Evolutionary conservation across 306 rosid species (phyloP), one percentile per base, ranked within the genome.

Genomic region (Quercus alba): DNA sequence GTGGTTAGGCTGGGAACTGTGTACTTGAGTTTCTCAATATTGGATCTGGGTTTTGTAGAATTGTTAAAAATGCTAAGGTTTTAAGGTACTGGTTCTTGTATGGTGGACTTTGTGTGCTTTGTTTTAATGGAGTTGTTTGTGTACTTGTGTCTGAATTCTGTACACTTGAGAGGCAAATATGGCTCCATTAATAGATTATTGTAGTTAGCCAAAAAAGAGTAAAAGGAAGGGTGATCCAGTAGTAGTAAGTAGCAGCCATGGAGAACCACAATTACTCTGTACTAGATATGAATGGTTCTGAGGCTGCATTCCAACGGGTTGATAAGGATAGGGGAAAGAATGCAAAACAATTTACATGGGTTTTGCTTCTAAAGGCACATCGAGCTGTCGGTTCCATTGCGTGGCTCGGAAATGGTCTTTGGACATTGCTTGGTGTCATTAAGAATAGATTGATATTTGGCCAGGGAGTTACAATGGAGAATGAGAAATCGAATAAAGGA

Each of bases 241-340:
- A 61, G 90, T 89, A 79, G 92, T 89, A 52, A 87, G 54, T 49
- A 49, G 17, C 0, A 49, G 17, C 90, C 20, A 89, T 89, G 87
- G 89, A 86, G 74, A 89, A 86, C 57, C 89, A 86, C 59, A 89
- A 82, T 71, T 89, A 89, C 86, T 89, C 92, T 19, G 81, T 89
- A 8, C 80, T 89, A 12, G 81, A 89, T 78, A 83, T 89, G 64
- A 81, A 85, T 79, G 78, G 83, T 10, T 87, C 88, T 4, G 90
- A 89, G 75, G 62, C 83, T 9, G 92, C 88, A 74, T 89, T 89
- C 68, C 86, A 78, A 73, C 85, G 81, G 52, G 78, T 89, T 76
- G 89, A 85, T 8, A 87, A 85, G 54, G 90, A 72, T 19, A 85
- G 90, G 83, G 84, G 85, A 44, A 87, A 66, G 63, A 89, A 87